These are phyloP conservation scores for Cryptococcus hybrid DNA, from an alignment of 1,284 basidiomycete genomes.

Conservation along the genomic window DNA sequence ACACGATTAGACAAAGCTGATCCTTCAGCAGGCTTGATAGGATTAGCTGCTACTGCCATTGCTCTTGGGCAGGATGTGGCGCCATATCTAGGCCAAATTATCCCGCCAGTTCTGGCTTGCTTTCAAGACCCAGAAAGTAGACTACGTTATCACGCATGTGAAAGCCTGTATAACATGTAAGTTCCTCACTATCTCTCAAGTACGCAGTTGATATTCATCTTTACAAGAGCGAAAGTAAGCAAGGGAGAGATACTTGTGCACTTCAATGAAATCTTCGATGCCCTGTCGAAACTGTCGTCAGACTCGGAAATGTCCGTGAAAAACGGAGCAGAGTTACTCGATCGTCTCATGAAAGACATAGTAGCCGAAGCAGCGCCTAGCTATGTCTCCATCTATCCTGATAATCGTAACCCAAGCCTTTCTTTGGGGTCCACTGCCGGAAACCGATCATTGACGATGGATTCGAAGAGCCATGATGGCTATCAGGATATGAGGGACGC, in stretches of 20 bases:
- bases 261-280: constrained; percentile 98
- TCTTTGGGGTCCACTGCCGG: constrained; percentile 1
- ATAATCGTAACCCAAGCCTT: constrained; percentile 31
- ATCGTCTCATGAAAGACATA: constrained; percentile 95
- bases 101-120: constrained; percentile 86
- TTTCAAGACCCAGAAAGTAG: constrained; percentile 94
- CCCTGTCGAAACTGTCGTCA: constrained; percentile 93
- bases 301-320: constrained; percentile 96
- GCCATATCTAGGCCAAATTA: constrained; percentile 89
- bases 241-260: constrained; percentile 96
- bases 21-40: constrained; percentile 62
- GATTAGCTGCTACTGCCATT: constrained; percentile 93
- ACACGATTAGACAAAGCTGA: not conserved
- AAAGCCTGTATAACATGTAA: constrained; percentile 93
- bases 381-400: constrained; percentile 83
- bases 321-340: constrained; percentile 98
- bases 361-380: constrained; percentile 95
- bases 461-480: constrained; percentile 42
- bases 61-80: constrained; percentile 91
- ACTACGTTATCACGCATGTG: constrained; percentile 79
- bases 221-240: constrained; percentile 74
- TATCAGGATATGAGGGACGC: constrained; percentile 18
- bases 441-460: not conserved
- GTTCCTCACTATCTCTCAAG: constrained; percentile 1
- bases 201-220: too few species aligned